phyloP scores from a whole-genome alignment of 2,329 filamentous ascomycete species.

The Penicillium sp. region DNA sequence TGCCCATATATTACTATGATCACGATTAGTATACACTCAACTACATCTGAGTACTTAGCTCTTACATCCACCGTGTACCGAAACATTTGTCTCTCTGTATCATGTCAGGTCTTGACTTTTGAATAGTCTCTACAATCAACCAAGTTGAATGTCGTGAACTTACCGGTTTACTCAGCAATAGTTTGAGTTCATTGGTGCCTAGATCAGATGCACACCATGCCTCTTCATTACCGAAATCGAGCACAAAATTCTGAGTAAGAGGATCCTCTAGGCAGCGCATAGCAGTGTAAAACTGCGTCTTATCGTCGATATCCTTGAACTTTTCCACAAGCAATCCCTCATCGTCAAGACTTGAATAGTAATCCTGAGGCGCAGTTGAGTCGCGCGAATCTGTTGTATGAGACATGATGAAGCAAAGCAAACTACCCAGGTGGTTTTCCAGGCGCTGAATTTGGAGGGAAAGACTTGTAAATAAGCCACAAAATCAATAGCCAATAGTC shows the following conservation, averaged over 20 bases:
- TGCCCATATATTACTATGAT: slow-evolving; percentile 65
- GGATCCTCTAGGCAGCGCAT: slow-evolving; percentile 30
- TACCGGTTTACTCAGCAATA: slow-evolving; percentile 37
- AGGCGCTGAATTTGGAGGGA: neutral
- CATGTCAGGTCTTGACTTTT: neutral
- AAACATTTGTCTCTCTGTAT: slow-evolving; percentile 48
- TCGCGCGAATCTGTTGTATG: slow-evolving; percentile 13
- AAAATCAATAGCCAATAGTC: neutral
- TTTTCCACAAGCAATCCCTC: slow-evolving; percentile 23
- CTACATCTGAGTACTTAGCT: slow-evolving; percentile 2
- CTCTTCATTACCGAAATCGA: slow-evolving; percentile 46
- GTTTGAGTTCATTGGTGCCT: slow-evolving; percentile 34
- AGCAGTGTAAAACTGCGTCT: slow-evolving; percentile 32
- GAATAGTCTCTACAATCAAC: neutral
- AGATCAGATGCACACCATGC: slow-evolving; percentile 44
- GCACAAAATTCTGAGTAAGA: slow-evolving; percentile 42
- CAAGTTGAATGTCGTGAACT: slow-evolving; percentile 3
- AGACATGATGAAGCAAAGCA: slow-evolving; percentile 11
- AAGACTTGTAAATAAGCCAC: neutral
- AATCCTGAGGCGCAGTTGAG: slow-evolving; percentile 24
- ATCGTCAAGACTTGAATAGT: slow-evolving; percentile 33
- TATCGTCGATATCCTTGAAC: slow-evolving; percentile 43
- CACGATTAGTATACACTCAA: slow-evolving; percentile 4
- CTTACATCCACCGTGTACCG: slow-evolving; percentile 70
- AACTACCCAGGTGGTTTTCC: neutral